Conservation (phyloP, 805 yeast genomes). For the Schwanniomyces yamadae region DNA sequence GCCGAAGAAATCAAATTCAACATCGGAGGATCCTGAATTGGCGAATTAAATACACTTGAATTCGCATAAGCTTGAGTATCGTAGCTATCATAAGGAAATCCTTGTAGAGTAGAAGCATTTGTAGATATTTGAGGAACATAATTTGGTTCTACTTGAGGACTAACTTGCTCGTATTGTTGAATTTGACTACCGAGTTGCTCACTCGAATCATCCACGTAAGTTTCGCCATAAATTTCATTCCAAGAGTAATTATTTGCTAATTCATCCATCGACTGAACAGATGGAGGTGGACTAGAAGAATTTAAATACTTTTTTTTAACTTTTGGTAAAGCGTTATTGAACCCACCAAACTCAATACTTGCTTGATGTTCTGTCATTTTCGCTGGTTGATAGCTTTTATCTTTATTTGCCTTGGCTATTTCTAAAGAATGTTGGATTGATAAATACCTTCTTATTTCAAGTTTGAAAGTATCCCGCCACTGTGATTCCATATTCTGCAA, state of each 20-base stretch:
- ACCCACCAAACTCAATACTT: slow-evolving; percentile 40
- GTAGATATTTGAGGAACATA: background rate
- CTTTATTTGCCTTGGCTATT: slow-evolving; percentile 19
- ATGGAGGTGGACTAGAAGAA: slow-evolving; percentile 1
- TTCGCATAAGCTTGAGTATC: background rate
- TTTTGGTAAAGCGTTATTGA: slow-evolving; percentile 26
- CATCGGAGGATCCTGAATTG: background rate
- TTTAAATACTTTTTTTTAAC: slow-evolving; percentile 5
- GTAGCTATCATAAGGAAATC: background rate
- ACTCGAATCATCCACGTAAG: slow-evolving; percentile 15
- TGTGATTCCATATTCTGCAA: slow-evolving; percentile 25
- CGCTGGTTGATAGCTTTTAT: slow-evolving; percentile 29
- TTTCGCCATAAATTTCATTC: slow-evolving; percentile 14
- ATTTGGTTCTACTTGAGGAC: background rate
- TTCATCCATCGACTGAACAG: slow-evolving; percentile 1
- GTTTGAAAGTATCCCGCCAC: slow-evolving; percentile 31
- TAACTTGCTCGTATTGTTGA: background rate
- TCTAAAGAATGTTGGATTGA: slow-evolving; percentile 28
- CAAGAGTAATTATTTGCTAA: slow-evolving; percentile 6
- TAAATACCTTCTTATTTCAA: slow-evolving; percentile 30
- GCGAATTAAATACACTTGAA: slow-evolving; percentile 1
- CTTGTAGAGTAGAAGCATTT: background rate
- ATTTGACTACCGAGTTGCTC: slow-evolving; percentile 1
- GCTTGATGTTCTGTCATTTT: slow-evolving; percentile 36
- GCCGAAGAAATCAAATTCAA: background rate